Conservation (phyloP, 129 eudicot genomes). For the Centaurea solstitialis region DNA sequence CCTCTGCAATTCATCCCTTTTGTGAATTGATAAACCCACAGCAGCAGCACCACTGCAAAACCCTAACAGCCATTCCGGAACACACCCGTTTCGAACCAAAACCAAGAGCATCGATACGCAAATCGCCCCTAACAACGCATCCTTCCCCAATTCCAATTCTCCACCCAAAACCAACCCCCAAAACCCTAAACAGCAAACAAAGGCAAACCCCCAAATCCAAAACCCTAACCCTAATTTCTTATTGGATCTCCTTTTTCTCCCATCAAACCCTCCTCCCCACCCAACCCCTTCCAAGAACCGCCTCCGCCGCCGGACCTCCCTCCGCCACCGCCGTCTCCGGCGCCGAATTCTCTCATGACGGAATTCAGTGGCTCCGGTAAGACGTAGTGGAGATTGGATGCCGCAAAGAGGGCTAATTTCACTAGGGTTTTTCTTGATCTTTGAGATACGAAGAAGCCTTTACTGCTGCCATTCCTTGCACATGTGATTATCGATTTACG, state of each 20-base stretch:
- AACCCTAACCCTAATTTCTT: slow-evolving; percentile 18
- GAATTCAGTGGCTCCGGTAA: slow-evolving; percentile 29
- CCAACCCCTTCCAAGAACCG: slow-evolving; percentile 31
- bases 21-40: slow-evolving; percentile 17
- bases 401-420: slow-evolving; percentile 31
- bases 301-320: slow-evolving; percentile 26
- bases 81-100: slow-evolving; percentile 18
- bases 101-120: slow-evolving; percentile 29
- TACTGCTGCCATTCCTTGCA: slow-evolving; percentile 18
- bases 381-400: slow-evolving; percentile 29
- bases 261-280: slow-evolving; percentile 37
- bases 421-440: slow-evolving; percentile 31
- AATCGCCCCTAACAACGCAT: slow-evolving; percentile 23
- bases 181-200: slow-evolving; percentile 30
- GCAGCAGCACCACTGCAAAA: slow-evolving; percentile 38
- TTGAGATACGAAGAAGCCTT: slow-evolving; percentile 17
- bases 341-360: slow-evolving; percentile 27
- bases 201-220: slow-evolving; percentile 20
- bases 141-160: slow-evolving; percentile 25
- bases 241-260: slow-evolving; percentile 19
- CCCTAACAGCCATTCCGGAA: slow-evolving; percentile 42
- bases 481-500: slow-evolving; percentile 25
- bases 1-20: slow-evolving; percentile 28
- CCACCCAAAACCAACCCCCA: slow-evolving; percentile 8
- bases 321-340: neutral